Conservation (phyloP, 352 stramenopile species). For the Pythium apleroticum region DNA sequence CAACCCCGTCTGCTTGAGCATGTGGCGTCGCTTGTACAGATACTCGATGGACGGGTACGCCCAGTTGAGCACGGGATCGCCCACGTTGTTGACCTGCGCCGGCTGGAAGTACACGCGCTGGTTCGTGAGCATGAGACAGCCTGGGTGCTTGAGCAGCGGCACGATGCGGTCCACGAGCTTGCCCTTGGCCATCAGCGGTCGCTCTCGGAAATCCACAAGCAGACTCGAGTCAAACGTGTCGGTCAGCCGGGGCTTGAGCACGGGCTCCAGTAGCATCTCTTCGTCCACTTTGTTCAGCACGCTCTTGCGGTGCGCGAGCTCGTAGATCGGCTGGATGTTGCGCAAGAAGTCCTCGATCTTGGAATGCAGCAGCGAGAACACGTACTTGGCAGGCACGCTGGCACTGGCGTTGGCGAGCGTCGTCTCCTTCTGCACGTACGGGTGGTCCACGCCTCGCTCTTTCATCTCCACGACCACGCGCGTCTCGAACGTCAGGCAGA, state of each 20-base stretch:
- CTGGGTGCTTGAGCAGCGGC: constrained; percentile 90
- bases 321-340: constrained; percentile 66
- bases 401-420: constrained; percentile 21
- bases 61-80: constrained; percentile 85
- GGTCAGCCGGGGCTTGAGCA: constrained; percentile 69
- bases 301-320: constrained; percentile 57
- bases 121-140: constrained; percentile 92
- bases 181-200: constrained; percentile 62
- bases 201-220: constrained; percentile 90
- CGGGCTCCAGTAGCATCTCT: constrained; percentile 65
- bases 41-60: constrained; percentile 75
- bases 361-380: constrained; percentile 86
- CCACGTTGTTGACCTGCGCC: constrained; percentile 91
- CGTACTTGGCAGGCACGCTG: constrained; percentile 46
- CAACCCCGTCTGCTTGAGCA: constrained; percentile 88
- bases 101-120: constrained; percentile 89
- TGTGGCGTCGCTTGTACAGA: constrained; percentile 88
- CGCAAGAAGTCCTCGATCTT: constrained; percentile 79
- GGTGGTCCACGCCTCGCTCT: constrained; percentile 78
- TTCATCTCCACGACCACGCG: constrained; percentile 83
- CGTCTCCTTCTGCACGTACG: constrained; percentile 69
- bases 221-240: constrained; percentile 88
- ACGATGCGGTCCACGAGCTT: constrained; percentile 89
- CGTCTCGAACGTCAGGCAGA: constrained; percentile 74
- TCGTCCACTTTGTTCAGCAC: constrained; percentile 89